Conservation (phyloP, 371 early-diverging fungal species). For the Hamiltosporidium magnivora region DNA sequence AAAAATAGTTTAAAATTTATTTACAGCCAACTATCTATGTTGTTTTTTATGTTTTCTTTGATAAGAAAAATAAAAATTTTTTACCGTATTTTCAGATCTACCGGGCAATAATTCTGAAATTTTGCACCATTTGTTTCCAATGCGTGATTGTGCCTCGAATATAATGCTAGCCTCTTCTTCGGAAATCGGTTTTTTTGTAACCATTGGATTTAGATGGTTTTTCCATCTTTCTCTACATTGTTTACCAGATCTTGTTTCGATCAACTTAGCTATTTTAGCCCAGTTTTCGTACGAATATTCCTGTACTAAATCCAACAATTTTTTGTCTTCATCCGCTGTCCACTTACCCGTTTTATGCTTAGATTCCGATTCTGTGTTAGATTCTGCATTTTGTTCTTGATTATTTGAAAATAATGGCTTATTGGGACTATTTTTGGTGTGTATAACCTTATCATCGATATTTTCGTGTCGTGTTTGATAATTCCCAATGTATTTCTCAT, state of each 20-base stretch:
- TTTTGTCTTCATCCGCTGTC: constrained; percentile 43
- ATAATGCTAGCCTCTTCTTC: constrained; percentile 47
- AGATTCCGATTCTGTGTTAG: too few relatives aligned
- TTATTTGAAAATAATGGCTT: too few relatives aligned
- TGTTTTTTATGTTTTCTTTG: too few relatives aligned
- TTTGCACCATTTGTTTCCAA: constrained; percentile 56
- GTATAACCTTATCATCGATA: too few relatives aligned
- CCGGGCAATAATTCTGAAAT: constrained; percentile 56
- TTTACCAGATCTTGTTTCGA: constrained; percentile 54
- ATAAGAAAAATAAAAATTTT: constrained; percentile 47
- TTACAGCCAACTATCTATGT: too few relatives aligned
- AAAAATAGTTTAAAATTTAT: too few relatives aligned
- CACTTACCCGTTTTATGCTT: background rate
- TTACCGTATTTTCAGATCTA: constrained; percentile 57
- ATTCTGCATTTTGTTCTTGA: too few relatives aligned
- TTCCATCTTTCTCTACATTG: constrained; percentile 58
- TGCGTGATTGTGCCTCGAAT: constrained; percentile 38
- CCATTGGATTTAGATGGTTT: constrained; percentile 55
- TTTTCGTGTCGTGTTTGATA: too few relatives aligned
- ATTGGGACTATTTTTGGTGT: too few relatives aligned
- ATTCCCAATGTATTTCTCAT: too few relatives aligned
- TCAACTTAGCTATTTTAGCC: constrained; percentile 51
- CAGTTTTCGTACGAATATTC: constrained; percentile 51
- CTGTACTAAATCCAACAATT: constrained; percentile 38
- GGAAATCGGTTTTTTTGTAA: constrained; percentile 54